Evolutionary conservation across 768 basidiomycete genomes (phyloP).

Genomic region (Pleurotus tuoliensis): DNA sequence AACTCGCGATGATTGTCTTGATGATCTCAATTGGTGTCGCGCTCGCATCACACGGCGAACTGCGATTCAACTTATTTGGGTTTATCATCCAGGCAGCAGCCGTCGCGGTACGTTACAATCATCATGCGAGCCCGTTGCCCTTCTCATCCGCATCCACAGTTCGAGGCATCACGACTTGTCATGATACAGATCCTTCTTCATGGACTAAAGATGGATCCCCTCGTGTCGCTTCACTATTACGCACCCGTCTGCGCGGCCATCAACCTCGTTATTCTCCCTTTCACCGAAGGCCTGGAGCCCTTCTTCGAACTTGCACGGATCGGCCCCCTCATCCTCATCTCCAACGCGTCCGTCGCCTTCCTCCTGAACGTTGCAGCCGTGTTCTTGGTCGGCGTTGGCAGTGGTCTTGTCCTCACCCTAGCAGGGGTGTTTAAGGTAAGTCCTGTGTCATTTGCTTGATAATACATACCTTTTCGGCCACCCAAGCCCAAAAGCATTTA

Average conservation of each 20-base stretch:
- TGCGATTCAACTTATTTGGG: slow-evolving; percentile 79
- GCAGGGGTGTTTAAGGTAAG: slow-evolving; percentile 90
- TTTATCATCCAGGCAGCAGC: slow-evolving; percentile 88
- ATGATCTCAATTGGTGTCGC: slow-evolving; percentile 92
- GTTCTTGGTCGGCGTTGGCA: slow-evolving; percentile 86
- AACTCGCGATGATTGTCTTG: slow-evolving; percentile 76
- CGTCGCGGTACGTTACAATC: slow-evolving; percentile 60
- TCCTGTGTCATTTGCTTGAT: slow-evolving; percentile 4
- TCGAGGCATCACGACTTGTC: slow-evolving; percentile 91
- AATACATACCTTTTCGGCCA: too few relatives aligned
- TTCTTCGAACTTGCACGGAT: slow-evolving; percentile 66
- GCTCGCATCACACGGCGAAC: slow-evolving; percentile 85
- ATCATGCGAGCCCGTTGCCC: background rate
- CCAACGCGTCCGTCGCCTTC: slow-evolving; percentile 88
- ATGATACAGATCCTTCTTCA: slow-evolving; percentile 95
- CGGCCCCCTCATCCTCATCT: slow-evolving; percentile 61
- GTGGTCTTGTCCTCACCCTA: slow-evolving; percentile 85
- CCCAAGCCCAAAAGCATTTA: slow-evolving; percentile 5
- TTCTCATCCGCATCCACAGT: slow-evolving; percentile 36
- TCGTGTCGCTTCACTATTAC: slow-evolving; percentile 94
- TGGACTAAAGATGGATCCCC: slow-evolving; percentile 96
- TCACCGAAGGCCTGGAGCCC: slow-evolving; percentile 89
- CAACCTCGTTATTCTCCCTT: slow-evolving; percentile 81
- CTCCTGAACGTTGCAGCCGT: slow-evolving; percentile 90
- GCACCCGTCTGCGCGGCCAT: slow-evolving; percentile 92